Evolutionary conservation across 768 basidiomycete species (phyloP).

Genomic region (Amanita fuliginea): DNA sequence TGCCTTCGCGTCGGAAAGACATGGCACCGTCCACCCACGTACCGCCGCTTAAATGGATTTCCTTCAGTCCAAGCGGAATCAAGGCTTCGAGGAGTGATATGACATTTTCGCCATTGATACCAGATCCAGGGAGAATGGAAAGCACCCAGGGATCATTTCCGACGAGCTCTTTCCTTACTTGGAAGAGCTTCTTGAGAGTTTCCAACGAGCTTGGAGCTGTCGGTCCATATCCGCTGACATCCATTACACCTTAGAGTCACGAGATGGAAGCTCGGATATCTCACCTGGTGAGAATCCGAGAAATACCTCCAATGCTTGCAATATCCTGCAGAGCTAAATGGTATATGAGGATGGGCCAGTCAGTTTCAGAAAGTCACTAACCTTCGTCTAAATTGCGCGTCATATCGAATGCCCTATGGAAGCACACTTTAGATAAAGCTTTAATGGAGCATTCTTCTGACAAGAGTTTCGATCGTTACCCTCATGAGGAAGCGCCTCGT

Average conservation of each 20-base stretch:
- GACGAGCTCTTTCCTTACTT: slow-evolving; percentile 21
- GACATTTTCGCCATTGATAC: slow-evolving; percentile 54
- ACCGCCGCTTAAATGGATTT: slow-evolving; percentile 72
- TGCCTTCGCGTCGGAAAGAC: slow-evolving; percentile 37
- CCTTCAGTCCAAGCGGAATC: slow-evolving; percentile 44
- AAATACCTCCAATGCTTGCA: slow-evolving; percentile 48
- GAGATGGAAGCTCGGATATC: not conserved
- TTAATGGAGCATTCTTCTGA: not conserved
- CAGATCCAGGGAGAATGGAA: slow-evolving; percentile 65
- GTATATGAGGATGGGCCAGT: not conserved
- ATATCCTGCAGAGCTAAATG: slow-evolving; percentile 34
- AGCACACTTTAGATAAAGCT: slow-evolving; percentile 41
- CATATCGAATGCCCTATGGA: slow-evolving; percentile 78
- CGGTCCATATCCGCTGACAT: slow-evolving; percentile 39
- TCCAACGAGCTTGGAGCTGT: slow-evolving; percentile 31
- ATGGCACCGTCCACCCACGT: slow-evolving; percentile 47
- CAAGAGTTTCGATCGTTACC: slow-evolving; percentile 24
- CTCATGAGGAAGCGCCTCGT: slow-evolving; percentile 50
- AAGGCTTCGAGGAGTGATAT: slow-evolving; percentile 35
- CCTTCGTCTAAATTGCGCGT: slow-evolving; percentile 42
- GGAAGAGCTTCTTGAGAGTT: slow-evolving; percentile 28
- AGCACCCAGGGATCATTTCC: slow-evolving; percentile 28
- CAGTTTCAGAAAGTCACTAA: slow-evolving; percentile 12
- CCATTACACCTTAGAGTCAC: not conserved
- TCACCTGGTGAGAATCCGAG: slow-evolving; percentile 74